These are phyloP conservation scores for Biscutella laevigata DNA, from an alignment of 441 rosid species.

Conservation along the genomic window DNA sequence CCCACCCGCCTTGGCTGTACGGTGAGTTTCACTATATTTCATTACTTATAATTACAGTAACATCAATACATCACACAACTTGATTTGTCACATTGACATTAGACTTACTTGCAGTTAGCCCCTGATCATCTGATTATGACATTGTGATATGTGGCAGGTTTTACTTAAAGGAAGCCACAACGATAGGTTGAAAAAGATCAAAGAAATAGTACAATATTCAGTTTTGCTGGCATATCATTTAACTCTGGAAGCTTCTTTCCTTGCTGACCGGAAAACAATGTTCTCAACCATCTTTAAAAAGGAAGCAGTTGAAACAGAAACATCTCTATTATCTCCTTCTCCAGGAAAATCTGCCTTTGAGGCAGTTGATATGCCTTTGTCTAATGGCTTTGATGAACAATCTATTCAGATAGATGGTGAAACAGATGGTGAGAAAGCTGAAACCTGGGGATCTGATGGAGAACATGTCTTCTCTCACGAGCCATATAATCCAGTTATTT, in stretches of 20 bases:
- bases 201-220: conserved; percentile 65
- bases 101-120: conserved; percentile 7
- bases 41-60: not conserved
- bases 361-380: conserved; percentile 41
- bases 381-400: conserved; percentile 35
- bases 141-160: conserved; percentile 48
- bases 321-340: conserved; percentile 26
- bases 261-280: conserved; percentile 81
- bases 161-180: conserved; percentile 83
- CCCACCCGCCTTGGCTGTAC: conserved; percentile 81
- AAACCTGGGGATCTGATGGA: conserved; percentile 30
- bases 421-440: conserved; percentile 27
- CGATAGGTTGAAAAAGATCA: conserved; percentile 73
- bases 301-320: conserved; percentile 31
- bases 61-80: not conserved
- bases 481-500: conserved; percentile 68
- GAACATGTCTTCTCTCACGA: conserved; percentile 45
- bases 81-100: not conserved
- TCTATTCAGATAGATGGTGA: conserved; percentile 28
- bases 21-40: conserved; percentile 45
- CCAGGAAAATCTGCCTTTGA: conserved; percentile 25
- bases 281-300: conserved; percentile 52
- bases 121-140: conserved; percentile 10
- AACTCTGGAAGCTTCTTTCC: conserved; percentile 85
- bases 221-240: conserved; percentile 72